phyloP scores from a whole-genome alignment of 139 green algal genomes.

The Zygnema cylindricum region DNA sequence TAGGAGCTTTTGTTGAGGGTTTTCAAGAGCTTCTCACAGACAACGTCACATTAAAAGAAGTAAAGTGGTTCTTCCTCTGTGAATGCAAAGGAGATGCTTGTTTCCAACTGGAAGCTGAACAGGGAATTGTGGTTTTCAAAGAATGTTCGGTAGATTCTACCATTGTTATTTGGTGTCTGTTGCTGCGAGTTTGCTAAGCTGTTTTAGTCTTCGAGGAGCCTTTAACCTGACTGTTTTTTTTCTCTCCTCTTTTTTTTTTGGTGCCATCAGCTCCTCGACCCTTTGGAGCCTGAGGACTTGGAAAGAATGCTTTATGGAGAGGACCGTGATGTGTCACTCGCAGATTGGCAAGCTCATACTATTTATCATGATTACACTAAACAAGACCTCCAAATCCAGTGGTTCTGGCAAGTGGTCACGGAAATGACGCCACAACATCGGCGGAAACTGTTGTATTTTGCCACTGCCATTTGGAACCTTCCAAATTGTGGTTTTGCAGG shows the following conservation, averaged over 20 bases:
- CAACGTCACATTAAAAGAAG: slow-evolving; percentile 7
- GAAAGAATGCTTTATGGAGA: slow-evolving; percentile 45
- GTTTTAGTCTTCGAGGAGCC: no score
- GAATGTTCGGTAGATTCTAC: no score
- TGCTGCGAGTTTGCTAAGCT: no score
- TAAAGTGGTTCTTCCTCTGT: no score
- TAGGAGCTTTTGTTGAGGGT: slow-evolving; percentile 31
- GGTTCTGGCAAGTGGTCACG: slow-evolving; percentile 50
- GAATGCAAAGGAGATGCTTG: no score
- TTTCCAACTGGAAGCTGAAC: no score
- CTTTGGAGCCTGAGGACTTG: slow-evolving; percentile 38
- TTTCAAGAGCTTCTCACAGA: slow-evolving; percentile 41
- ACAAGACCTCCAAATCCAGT: neutral
- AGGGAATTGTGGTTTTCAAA: no score
- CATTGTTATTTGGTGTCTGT: no score
- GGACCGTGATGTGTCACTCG: slow-evolving; percentile 37
- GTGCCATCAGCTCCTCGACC: slow-evolving; percentile 34
- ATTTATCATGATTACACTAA: slow-evolving; percentile 39
- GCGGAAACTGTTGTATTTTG: slow-evolving; percentile 50
- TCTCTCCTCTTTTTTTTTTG: no score
- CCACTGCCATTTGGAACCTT: slow-evolving; percentile 48
- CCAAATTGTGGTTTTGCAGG: slow-evolving; percentile 41
- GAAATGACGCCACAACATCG: slow-evolving; percentile 50
- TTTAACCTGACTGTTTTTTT: no score
- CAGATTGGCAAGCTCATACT: slow-evolving; percentile 39